phyloP scores from a whole-genome alignment of 257 asterid species.

The Jasminum sambac region DNA sequence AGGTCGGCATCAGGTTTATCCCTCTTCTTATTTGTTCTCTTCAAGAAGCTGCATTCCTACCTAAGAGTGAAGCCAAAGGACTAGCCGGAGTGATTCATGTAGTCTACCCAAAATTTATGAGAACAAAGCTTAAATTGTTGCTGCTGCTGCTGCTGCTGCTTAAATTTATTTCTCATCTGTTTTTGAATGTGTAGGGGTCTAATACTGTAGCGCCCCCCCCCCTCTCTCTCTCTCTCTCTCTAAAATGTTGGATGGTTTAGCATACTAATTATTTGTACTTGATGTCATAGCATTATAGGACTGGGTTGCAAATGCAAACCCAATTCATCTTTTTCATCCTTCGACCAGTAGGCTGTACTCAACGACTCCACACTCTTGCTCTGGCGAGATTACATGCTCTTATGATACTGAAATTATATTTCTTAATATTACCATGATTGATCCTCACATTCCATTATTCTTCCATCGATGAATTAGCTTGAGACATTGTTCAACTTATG shows the following conservation, averaged over 20 bases:
- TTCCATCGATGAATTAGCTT: not conserved
- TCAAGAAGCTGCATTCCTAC: constrained; percentile 2
- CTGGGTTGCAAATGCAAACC: not conserved
- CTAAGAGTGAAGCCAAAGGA: not conserved
- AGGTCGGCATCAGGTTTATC: constrained; percentile 94
- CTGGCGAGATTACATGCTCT: not conserved
- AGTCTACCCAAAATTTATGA: not conserved
- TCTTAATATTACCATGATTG: not conserved
- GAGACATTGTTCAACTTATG: not conserved
- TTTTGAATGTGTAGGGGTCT: not conserved
- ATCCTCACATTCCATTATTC: not conserved
- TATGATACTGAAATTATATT: not conserved
- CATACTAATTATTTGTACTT: not conserved
- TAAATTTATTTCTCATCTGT: not conserved
- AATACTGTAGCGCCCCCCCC: not conserved
- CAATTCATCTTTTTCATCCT: not conserved
- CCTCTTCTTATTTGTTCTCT: constrained; percentile 38
- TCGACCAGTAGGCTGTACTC: not conserved
- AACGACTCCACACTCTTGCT: not conserved
- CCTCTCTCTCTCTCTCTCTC: not conserved
- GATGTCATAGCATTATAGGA: not conserved
- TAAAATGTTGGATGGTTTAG: not conserved
- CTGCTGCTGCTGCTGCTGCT: not conserved
- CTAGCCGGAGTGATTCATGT: not conserved
- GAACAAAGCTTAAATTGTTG: not conserved